A percentile compares a stretch with the other conserved stretches of the same genome.
phyloP scores from a whole-genome alignment of 1,139 yeast species.

The Taphrina flavorubra region DNA sequence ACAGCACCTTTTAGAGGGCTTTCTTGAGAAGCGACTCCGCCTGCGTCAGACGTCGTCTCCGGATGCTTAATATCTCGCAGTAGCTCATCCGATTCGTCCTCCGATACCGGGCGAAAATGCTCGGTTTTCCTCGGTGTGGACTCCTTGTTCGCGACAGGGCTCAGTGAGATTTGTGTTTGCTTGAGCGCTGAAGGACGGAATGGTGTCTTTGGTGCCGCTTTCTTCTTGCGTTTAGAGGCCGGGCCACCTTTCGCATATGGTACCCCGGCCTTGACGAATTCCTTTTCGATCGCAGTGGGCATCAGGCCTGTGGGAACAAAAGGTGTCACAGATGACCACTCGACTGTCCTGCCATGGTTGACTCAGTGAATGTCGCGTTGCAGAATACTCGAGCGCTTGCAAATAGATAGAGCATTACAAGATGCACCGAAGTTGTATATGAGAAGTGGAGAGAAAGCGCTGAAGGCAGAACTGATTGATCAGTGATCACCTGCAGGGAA shows the following conservation, averaged over 20 bases:
- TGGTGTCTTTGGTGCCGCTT: not conserved
- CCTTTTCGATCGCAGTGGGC: not conserved
- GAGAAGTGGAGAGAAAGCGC: not conserved
- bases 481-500: too few relatives aligned
- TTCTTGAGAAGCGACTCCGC: not conserved
- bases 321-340: not conserved
- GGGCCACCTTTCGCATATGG: constrained; percentile 24
- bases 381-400: not conserved
- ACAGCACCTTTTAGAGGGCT: not conserved
- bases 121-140: not conserved
- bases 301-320: too few relatives aligned
- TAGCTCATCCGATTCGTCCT: constrained; percentile 9
- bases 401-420: not conserved
- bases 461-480: too few relatives aligned
- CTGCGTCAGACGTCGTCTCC: not conserved
- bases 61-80: not conserved
- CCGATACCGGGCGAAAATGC: constrained; percentile 6
- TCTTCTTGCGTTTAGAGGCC: constrained; percentile 16
- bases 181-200: constrained; percentile 3
- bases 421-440: not conserved
- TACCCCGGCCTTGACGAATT: not conserved
- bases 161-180: constrained; percentile 3
- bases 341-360: not conserved
- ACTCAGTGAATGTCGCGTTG: not conserved
- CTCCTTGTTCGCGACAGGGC: constrained; percentile 4